Evolutionary conservation across 495 filamentous ascomycete genomes (phyloP).

Genomic region (Aspergillus baeticus): DNA sequence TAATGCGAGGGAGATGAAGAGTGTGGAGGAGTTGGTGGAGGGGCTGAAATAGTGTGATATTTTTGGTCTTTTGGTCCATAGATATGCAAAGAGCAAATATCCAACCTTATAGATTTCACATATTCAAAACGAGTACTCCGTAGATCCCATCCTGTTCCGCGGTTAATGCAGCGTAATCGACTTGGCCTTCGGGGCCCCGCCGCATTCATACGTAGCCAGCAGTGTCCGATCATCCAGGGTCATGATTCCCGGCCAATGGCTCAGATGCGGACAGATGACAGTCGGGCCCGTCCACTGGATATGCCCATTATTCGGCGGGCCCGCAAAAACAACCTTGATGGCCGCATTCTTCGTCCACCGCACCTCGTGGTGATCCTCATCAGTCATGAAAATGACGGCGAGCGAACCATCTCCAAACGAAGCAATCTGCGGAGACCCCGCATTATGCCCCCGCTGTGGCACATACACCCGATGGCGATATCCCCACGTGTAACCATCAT

Average conservation of each 20-base stretch:
- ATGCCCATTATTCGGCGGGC: conserved; percentile 34
- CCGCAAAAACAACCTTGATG: conserved; percentile 41
- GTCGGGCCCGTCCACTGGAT: conserved; percentile 33
- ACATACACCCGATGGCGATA: conserved; percentile 50
- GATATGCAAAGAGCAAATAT: neutral
- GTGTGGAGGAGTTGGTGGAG: conserved; percentile 37
- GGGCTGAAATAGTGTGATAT: conserved; percentile 11
- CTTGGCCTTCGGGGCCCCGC: conserved; percentile 33
- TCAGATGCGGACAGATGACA: conserved; percentile 30
- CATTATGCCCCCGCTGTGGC: conserved; percentile 44
- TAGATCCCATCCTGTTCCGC: neutral
- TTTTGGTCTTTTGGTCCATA: neutral
- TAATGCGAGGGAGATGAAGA: conserved; percentile 43
- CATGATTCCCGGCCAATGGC: conserved; percentile 47
- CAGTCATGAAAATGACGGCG: conserved; percentile 60
- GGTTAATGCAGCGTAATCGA: conserved; percentile 28
- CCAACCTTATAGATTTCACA: neutral
- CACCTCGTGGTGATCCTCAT: conserved; percentile 48
- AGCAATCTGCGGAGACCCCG: conserved; percentile 59
- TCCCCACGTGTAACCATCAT: conserved; percentile 55
- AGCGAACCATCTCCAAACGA: conserved; percentile 56
- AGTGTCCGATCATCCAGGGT: conserved; percentile 34
- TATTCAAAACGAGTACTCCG: neutral
- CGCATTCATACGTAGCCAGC: conserved; percentile 42
- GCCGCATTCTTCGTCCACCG: conserved; percentile 40